Conservation (phyloP, 208 protist species). For the Trichomonas vaginalis region DNA sequence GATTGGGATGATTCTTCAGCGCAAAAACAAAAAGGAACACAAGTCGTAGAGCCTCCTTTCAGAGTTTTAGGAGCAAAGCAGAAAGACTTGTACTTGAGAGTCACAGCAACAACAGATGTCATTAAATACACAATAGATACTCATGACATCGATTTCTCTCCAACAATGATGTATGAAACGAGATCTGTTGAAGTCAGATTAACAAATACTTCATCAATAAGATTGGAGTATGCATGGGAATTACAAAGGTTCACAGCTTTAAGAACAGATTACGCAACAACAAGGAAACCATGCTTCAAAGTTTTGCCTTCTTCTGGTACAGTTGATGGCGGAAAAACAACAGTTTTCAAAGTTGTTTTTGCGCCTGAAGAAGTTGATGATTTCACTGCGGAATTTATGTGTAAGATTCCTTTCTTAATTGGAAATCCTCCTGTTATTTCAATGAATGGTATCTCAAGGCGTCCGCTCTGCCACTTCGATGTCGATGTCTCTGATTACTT, state of each 20-base stretch:
- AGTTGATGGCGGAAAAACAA: slow-evolving; percentile 41
- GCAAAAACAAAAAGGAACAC: neutral
- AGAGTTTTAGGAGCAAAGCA: slow-evolving; percentile 5
- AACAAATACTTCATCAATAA: slow-evolving; percentile 58
- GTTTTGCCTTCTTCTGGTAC: slow-evolving; percentile 49
- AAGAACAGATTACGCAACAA: neutral
- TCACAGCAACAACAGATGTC: slow-evolving; percentile 28
- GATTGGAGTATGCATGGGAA: slow-evolving; percentile 53
- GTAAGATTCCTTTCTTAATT: neutral
- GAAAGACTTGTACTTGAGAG: slow-evolving; percentile 1
- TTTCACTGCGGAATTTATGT: slow-evolving; percentile 20
- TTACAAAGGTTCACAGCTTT: neutral
- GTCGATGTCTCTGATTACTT: slow-evolving; percentile 66
- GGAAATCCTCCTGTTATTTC: slow-evolving; percentile 33
- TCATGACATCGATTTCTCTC: slow-evolving; percentile 51
- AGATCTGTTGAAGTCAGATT: slow-evolving; percentile 54
- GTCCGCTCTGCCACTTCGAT: slow-evolving; percentile 83
- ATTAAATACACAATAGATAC: slow-evolving; percentile 30
- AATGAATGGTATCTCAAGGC: slow-evolving; percentile 56
- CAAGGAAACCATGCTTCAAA: slow-evolving; percentile 44
- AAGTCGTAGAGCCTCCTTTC: slow-evolving; percentile 17
- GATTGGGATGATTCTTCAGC: neutral
- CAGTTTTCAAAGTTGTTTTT: slow-evolving; percentile 58
- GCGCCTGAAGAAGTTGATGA: slow-evolving; percentile 51
- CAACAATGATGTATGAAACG: slow-evolving; percentile 75